phyloP scores from a whole-genome alignment of 2,329 filamentous ascomycete genomes.

The Fusarium graminum region DNA sequence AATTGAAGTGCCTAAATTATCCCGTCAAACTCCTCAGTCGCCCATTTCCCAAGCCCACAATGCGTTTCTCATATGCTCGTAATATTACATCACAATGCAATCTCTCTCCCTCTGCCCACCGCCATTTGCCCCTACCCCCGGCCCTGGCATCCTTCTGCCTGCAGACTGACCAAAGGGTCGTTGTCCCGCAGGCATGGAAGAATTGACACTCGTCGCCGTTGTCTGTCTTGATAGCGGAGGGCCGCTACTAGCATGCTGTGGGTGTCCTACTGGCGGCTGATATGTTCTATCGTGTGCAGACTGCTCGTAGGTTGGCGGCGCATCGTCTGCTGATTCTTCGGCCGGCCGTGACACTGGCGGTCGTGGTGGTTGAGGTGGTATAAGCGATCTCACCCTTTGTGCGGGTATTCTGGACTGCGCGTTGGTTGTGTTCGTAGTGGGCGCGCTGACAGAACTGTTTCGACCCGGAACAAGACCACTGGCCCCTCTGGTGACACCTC shows the following conservation, averaged over 20 bases:
- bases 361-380: constrained; percentile 55
- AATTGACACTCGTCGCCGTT: constrained; percentile 35
- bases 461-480: constrained; percentile 43
- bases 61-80: constrained; percentile 14
- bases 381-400: constrained; percentile 60
- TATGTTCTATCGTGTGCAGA: constrained; percentile 66
- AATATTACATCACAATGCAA: constrained; percentile 34
- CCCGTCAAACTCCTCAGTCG: constrained; percentile 9
- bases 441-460: constrained; percentile 44
- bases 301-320: constrained; percentile 70
- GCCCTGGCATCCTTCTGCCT: constrained; percentile 43
- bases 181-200: constrained; percentile 31
- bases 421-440: constrained; percentile 35
- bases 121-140: constrained; percentile 31
- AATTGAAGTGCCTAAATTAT: constrained; percentile 14
- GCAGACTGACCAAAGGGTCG: constrained; percentile 38
- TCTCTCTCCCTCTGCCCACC: constrained; percentile 37
- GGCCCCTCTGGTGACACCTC: constrained; percentile 37
- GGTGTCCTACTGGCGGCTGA: constrained; percentile 65
- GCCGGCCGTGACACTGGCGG: constrained; percentile 54
- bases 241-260: constrained; percentile 60
- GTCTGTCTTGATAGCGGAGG: constrained; percentile 41
- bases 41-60: neutral
- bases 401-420: constrained; percentile 37
- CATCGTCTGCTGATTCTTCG: constrained; percentile 62